Evolutionary conservation across 2,329 filamentous ascomycete genomes (phyloP), one percentile per base, ranked within the genome.

Genomic region (Davidsoniella australis): DNA sequence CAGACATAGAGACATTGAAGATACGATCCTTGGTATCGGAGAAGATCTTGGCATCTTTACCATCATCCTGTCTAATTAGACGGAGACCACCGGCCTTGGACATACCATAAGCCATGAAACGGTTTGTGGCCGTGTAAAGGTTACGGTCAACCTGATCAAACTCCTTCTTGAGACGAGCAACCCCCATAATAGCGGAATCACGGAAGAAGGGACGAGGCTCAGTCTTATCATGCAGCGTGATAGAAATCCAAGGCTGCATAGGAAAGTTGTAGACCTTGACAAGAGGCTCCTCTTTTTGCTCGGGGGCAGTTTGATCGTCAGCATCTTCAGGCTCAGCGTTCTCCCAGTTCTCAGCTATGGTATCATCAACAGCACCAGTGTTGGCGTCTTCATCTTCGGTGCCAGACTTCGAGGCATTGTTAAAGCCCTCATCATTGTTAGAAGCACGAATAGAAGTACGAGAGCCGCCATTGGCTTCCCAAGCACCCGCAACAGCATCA

Each of bases 101-200:
- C 70, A 94, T 85, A 41, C 86, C 87, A 59, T 96, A 98, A 5
- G 85, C 81, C 64, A 98, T 96, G 66, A 91, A 94, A 53, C 82
- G 82, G 60, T 85, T 80, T 23, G 86, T 89, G 16, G 89, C 88
- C 4, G 88, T 83, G 45, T 89, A 89, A 29, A 98, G 73, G 55
- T 88, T 93, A 56, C 93, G 84, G 61, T 98, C 91, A 54, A 95
- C 81, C 66, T 96, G 91, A 60, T 98, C 91, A 58, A 96, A 96
- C 4, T 94, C 87, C 67, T 96, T 96, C 72, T 94, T 94, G 55
- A 96, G 72, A 51, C 87, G 78, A 47, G 91, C 89, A 60, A 98
- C 91, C 57, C 94, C 86, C 70, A 94, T 84, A 58, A 94, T 80
- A 41, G 81, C 75, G 56, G 89, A 82, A 51, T 85, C 78, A 37